Conservation (phyloP, 768 basidiomycete species). For the Lactifluus echinatus region DNA sequence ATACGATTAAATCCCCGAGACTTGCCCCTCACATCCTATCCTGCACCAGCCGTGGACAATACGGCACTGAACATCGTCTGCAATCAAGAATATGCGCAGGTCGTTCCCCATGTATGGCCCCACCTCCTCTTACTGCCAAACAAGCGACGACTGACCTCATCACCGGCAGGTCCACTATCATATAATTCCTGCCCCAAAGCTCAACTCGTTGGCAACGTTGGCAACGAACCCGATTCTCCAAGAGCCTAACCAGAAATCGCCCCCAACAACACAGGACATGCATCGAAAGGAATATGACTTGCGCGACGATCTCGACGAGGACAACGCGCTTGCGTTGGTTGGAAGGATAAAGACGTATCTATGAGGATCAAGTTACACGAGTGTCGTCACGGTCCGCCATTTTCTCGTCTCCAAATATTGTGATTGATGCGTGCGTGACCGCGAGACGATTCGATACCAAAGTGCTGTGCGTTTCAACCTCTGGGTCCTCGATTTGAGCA, state of each 20-base stretch:
- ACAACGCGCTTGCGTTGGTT: constrained; percentile 41
- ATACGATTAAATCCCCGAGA: neutral
- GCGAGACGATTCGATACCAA: neutral
- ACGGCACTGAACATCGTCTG: constrained; percentile 69
- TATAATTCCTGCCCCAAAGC: constrained; percentile 60
- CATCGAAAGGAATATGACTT: constrained; percentile 51
- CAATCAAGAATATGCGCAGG: constrained; percentile 77
- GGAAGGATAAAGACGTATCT: constrained; percentile 30
- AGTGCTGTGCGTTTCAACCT: neutral
- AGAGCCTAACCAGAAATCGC: constrained; percentile 20
- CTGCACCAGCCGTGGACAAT: constrained; percentile 44
- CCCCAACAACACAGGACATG: constrained; percentile 44
- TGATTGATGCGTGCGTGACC: neutral
- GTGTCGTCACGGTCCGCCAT: neutral
- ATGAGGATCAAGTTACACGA: neutral
- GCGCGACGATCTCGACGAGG: constrained; percentile 51
- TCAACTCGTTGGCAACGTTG: constrained; percentile 25
- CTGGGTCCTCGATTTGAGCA: neutral
- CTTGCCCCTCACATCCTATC: neutral
- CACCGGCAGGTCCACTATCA: constrained; percentile 60
- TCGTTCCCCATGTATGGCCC: constrained; percentile 60
- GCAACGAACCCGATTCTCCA: constrained; percentile 5
- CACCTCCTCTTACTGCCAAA: neutral
- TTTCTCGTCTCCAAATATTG: neutral
- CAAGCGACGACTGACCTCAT: neutral